phyloP scores from a whole-genome alignment of 2,329 filamentous ascomycete genomes.

The Apiospora sp. region DNA sequence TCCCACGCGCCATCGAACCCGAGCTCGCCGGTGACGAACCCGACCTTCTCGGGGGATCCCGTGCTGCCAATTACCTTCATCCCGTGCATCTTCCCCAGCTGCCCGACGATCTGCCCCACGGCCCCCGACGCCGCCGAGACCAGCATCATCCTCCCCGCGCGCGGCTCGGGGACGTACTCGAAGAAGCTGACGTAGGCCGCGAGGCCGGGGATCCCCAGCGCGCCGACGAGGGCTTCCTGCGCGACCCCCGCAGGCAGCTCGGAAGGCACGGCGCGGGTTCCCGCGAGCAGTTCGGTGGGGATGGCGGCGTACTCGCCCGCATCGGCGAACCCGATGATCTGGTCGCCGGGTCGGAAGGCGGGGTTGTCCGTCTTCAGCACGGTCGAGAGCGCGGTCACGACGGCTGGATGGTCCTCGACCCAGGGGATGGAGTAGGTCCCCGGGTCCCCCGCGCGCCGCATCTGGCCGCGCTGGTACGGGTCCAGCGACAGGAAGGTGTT shows the following conservation, averaged over 20 bases:
- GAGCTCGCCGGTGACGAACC: constrained; percentile 64
- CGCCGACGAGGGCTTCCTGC: background rate
- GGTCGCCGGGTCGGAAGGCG: background rate
- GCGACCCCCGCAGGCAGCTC: background rate
- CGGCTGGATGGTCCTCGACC: constrained; percentile 64
- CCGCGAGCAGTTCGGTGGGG: background rate
- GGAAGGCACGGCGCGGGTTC: constrained; percentile 57
- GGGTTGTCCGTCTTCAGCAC: constrained; percentile 70
- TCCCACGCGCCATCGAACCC: constrained; percentile 75
- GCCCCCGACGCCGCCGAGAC: constrained; percentile 81
- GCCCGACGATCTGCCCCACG: constrained; percentile 83
- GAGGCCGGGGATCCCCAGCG: constrained; percentile 49
- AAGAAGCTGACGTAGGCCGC: constrained; percentile 64
- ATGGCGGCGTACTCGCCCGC: background rate
- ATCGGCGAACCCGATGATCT: background rate
- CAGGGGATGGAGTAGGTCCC: constrained; percentile 58
- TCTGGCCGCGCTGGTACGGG: constrained; percentile 83
- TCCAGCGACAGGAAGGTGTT: constrained; percentile 81
- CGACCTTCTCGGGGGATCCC: constrained; percentile 80
- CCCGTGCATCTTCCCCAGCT: constrained; percentile 83
- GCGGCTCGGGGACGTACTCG: constrained; percentile 75
- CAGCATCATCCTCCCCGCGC: constrained; percentile 82
- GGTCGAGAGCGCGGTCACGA: constrained; percentile 65
- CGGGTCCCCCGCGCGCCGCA: constrained; percentile 58
- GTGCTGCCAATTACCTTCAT: constrained; percentile 81